phyloP scores from a whole-genome alignment of 2,329 filamentous ascomycete genomes.

The Parafenestella ontariensis region DNA sequence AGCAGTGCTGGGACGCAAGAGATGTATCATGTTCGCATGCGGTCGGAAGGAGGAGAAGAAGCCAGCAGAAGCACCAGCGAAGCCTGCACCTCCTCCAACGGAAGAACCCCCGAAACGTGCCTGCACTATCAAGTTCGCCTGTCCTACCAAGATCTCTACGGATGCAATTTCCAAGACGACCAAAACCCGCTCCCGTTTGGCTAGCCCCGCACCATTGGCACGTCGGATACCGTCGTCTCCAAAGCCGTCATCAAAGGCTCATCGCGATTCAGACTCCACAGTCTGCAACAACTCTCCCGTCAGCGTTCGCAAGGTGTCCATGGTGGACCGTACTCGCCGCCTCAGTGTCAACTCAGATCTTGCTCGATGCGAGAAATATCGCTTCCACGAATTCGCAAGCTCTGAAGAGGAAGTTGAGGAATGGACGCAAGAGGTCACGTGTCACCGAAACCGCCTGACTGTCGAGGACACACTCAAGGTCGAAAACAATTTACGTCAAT shows the following conservation, averaged over 20 bases:
- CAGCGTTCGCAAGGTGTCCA: constrained; percentile 49
- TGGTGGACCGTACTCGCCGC: constrained; percentile 42
- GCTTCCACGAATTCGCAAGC: constrained; percentile 91
- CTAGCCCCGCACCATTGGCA: constrained; percentile 52
- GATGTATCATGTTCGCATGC: constrained; percentile 93
- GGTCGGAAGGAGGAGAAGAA: constrained; percentile 59
- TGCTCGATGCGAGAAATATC: constrained; percentile 61
- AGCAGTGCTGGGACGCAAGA: constrained; percentile 74
- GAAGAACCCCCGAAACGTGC: constrained; percentile 59
- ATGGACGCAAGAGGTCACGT: constrained; percentile 79
- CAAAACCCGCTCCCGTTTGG: constrained; percentile 50
- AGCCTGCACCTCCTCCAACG: constrained; percentile 22
- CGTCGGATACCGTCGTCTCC: constrained; percentile 38
- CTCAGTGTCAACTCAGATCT: constrained; percentile 50
- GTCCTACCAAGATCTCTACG: constrained; percentile 61
- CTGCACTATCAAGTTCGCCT: constrained; percentile 77
- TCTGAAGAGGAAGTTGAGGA: constrained; percentile 86
- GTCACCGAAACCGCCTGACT: constrained; percentile 75
- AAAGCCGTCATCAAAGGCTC: constrained; percentile 40
- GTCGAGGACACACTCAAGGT: constrained; percentile 89
- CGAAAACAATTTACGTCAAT: constrained; percentile 84
- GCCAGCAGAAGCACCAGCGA: constrained; percentile 33
- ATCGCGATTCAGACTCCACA: constrained; percentile 60
- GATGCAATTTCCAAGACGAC: constrained; percentile 43
- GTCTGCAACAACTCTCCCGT: constrained; percentile 58